Base-by-base conservation (phyloP, 148 eudicot genomes). In the Beta vulgaris region DNA sequence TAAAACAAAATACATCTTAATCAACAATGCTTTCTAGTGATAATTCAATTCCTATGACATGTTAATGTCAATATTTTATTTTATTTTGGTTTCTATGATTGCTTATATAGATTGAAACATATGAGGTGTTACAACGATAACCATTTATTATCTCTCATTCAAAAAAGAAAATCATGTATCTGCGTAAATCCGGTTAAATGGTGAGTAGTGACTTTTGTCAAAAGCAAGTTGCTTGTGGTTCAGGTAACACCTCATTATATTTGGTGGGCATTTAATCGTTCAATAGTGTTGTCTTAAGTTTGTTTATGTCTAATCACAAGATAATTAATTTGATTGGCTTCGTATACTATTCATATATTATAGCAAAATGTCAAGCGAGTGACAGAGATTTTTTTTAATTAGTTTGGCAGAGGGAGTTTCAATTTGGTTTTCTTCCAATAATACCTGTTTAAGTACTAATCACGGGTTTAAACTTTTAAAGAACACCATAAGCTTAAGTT, bases 381-480 rank as follows among this genome's bases (percentile, higher is more conserved):
- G 15, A 28, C 57, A 18, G 21, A 0, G 3, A 25, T 7, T 8
- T 1, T 7, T 13, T 1, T 13, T 60, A 3, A 15, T 62, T 7
- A 34, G 16, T 32, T 14, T 36, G 43, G 46, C 9, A 46, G 68
- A 23, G 44, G 15, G 46, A 14, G 68, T 36, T 10, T 23, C 6
- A 3, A 32, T 36, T 14, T 35, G 44, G 40, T 54, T 55, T 25
- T 7, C 62, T 57, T 72, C 48, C 65, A 57, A 54, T 39, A 57
- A 72, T 37, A 23, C 62, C 13, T 55, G 75, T 16, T 72, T 72
- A 57, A 72, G 62, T 72, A 57, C 69, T 66, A 55, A 55, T 72
- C 49, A 72, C 65, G 63, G 44, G 16, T 35, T 40, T 66, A 66
- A 66, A 39, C 25, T 26, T 35, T 40, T 66, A 66, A 66, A 39